Evolutionary conservation across 2,329 filamentous ascomycete genomes (phyloP), one percentile per base, ranked within the genome.

Genomic region (Paraphaeosphaeria sporulosa): DNA sequence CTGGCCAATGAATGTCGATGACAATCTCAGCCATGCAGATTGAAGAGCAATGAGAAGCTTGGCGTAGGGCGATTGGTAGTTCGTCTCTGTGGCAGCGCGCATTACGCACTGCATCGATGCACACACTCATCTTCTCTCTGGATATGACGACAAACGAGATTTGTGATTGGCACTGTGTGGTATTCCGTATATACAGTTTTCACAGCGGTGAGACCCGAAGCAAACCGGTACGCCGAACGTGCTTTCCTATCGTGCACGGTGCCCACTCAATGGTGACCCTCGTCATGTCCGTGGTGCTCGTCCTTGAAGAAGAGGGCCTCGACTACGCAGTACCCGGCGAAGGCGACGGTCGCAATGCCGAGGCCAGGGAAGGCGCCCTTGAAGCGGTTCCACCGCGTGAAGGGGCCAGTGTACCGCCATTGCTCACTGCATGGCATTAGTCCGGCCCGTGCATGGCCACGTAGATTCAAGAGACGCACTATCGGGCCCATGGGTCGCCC

Each of bases 401-500:
- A 98, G 57, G 87, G 89, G 65, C 94, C 95, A 38, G 86, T 89
- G 84, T 97, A 97, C 80, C 95, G 87, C 95, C 95, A 99, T 76
- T 91, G 87, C 84, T 99, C 95, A 76, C 95, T 99, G 78, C 48
- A 25, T 44, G 19, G 46, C 25, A 49, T 77, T 51, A 75, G 69
- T 64, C 62, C 58, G 25, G 19, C 44, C 19, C 42, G 10, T 10
- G 23, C 59, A 12, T 21, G 66, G 49, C 63, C 19, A 44, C 13
- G 32, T 21, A 9, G n/a, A 27, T 27, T 19, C 47, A 46, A 23
- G 27, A 50, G 55, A 58, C 84, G 70, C 83, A 89, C 87, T 83
- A 78, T 83, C 86, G 80, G 72, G 80, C 82, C 87, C 87, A 90
- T 62, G 87, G 87, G 74, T 89, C 87, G 70, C 82, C 83, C 65